Percentiles rank a stretch among this genome's conserved stretches.
These are phyloP conservation scores for Cunninghamia lanceolata DNA, from an alignment of 75 land plant genomes.

Conservation along the genomic window DNA sequence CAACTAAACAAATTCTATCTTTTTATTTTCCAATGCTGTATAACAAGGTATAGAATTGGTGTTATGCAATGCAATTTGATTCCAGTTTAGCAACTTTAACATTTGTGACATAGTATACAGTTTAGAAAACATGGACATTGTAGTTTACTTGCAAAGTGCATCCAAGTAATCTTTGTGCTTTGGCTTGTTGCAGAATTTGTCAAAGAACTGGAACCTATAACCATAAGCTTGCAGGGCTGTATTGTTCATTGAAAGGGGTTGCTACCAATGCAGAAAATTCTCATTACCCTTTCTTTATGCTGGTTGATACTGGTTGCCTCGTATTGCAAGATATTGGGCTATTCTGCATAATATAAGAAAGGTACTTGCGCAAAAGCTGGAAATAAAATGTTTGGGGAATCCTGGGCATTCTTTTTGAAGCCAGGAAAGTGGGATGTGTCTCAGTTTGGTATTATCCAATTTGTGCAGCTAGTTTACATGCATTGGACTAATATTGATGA, in stretches of 20 bases:
- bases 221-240: not conserved
- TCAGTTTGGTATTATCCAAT: not conserved
- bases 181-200: not conserved
- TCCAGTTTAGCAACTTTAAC: not conserved
- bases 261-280: not conserved
- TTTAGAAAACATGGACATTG: not conserved
- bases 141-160: not conserved
- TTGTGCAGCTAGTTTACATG: not conserved
- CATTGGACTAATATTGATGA: not conserved
- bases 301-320: not conserved
- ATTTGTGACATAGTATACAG: not conserved
- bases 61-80: not conserved
- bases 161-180: not conserved
- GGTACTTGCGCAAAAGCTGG: not conserved
- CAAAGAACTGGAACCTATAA: not conserved
- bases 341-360: not conserved
- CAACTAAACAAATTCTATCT: not conserved
- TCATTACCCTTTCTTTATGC: not conserved
- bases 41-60: not conserved
- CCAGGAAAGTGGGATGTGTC: not conserved
- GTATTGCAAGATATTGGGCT: not conserved
- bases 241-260: not conserved
- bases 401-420: not conserved
- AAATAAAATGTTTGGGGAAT: not conserved
- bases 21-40: not conserved